A percentile compares a stretch with the other conserved stretches of the same genome.
Evolutionary conservation across 2,329 filamentous ascomycete species (phyloP).

Genomic region (Talaromyces sp.): DNA sequence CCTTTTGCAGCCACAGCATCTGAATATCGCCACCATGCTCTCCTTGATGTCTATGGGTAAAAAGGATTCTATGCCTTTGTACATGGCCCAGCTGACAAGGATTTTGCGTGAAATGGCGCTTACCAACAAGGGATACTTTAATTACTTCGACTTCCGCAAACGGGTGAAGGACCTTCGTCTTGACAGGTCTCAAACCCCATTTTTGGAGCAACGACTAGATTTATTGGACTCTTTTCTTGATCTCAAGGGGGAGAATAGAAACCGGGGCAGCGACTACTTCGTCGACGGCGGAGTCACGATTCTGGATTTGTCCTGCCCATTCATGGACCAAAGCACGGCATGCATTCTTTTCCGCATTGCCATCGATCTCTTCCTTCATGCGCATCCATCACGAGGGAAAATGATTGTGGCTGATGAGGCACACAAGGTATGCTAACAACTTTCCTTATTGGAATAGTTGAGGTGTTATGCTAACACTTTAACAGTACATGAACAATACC

Average conservation of each 20-base stretch:
- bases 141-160: conserved; percentile 21
- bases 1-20: conserved; percentile 17
- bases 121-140: conserved; percentile 14
- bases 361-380: conserved; percentile 61
- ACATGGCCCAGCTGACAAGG: conserved; percentile 20
- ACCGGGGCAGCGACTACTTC: conserved; percentile 10
- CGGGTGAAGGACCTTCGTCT: conserved; percentile 14
- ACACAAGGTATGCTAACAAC: conserved; percentile 54
- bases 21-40: conserved; percentile 21
- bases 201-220: conserved; percentile 21
- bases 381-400: conserved; percentile 47
- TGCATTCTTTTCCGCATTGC: conserved; percentile 71
- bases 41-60: conserved; percentile 23
- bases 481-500: conserved; percentile 53
- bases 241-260: conserved; percentile 9
- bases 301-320: conserved; percentile 69
- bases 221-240: conserved; percentile 21
- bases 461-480: conserved; percentile 3
- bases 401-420: conserved; percentile 72
- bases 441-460: not conserved
- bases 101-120: conserved; percentile 24
- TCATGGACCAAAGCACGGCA: conserved; percentile 61
- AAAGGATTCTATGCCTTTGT: conserved; percentile 17
- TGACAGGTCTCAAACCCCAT: conserved; percentile 13
- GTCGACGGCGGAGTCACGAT: conserved; percentile 49